These are phyloP conservation scores for Malus hybrid DNA, from an alignment of 331 rosid species.

Conservation along the genomic window DNA sequence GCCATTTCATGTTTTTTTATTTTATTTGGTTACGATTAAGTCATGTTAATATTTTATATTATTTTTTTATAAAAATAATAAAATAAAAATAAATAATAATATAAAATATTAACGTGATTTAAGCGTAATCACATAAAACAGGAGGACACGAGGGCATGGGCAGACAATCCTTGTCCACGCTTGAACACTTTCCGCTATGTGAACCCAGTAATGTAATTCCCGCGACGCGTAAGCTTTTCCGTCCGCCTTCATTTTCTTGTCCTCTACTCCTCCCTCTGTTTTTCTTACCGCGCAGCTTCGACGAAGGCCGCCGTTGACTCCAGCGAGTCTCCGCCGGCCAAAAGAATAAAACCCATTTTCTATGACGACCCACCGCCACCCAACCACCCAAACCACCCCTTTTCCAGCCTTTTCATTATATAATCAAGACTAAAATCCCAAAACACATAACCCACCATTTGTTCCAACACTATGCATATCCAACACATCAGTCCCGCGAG, in stretches of 20 bases:
- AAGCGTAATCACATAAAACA: too few relatives aligned
- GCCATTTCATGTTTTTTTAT: too few relatives aligned
- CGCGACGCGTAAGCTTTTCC: background rate
- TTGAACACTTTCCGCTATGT: background rate
- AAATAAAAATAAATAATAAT: too few relatives aligned
- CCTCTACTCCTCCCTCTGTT: background rate
- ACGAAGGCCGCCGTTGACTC: background rate
- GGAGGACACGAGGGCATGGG: too few relatives aligned
- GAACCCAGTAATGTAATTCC: background rate
- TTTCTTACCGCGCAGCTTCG: background rate
- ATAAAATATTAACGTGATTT: too few relatives aligned
- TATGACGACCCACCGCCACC: background rate
- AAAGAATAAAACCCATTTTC: background rate
- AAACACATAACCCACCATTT: background rate
- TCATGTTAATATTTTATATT: too few relatives aligned
- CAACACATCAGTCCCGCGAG: conserved; percentile 3
- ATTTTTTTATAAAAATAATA: too few relatives aligned
- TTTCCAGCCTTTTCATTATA: background rate
- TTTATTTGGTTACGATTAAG: too few relatives aligned
- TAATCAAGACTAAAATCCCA: background rate
- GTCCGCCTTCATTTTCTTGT: background rate
- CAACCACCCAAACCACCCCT: background rate
- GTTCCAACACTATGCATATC: background rate
- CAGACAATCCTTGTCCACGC: too few relatives aligned
- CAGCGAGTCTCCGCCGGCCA: background rate